phyloP scores from a whole-genome alignment of 306 rosid species.

The Heteromeles arbutifolia region DNA sequence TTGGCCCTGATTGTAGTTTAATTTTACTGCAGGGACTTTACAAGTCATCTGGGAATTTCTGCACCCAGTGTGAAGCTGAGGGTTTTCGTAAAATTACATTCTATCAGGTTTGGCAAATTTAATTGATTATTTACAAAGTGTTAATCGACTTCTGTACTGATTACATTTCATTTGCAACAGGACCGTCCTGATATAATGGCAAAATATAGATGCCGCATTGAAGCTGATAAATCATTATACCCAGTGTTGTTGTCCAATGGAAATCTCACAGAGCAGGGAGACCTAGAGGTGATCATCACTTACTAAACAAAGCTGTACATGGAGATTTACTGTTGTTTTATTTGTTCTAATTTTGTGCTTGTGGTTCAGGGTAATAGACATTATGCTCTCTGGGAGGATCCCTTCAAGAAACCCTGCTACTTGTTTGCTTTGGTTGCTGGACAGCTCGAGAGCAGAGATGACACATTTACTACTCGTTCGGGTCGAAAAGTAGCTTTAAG shows the following conservation, averaged over 20 bases:
- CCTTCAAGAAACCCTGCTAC: conserved; percentile 95
- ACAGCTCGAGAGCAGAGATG: conserved; percentile 83
- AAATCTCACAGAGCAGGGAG: conserved; percentile 79
- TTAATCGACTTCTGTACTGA: conserved; percentile 20
- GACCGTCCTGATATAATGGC: conserved; percentile 99
- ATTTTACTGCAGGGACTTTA: conserved; percentile 71
- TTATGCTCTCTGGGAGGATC: conserved; percentile 94
- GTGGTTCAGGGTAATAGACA: conserved; percentile 76
- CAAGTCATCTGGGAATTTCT: conserved; percentile 90
- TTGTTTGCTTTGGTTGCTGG: conserved; percentile 99
- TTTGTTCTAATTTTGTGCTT: conserved; percentile 17
- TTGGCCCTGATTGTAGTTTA: conserved; percentile 13
- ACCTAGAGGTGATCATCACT: conserved; percentile 61
- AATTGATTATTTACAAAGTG: neutral
- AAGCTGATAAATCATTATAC: conserved; percentile 76
- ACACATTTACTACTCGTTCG: conserved; percentile 57
- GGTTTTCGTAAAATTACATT: conserved; percentile 94
- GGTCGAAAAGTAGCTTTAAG: conserved; percentile 78
- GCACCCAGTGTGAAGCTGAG: conserved; percentile 99
- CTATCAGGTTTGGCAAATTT: conserved; percentile 58
- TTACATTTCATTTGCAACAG: conserved; percentile 39
- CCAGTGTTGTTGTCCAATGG: conserved; percentile 97
- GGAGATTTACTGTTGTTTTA: conserved; percentile 13
- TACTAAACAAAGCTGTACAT: neutral
- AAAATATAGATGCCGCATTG: conserved; percentile 74